phyloP scores from a whole-genome alignment of 306 rosid species.

The Prunus padus region DNA sequence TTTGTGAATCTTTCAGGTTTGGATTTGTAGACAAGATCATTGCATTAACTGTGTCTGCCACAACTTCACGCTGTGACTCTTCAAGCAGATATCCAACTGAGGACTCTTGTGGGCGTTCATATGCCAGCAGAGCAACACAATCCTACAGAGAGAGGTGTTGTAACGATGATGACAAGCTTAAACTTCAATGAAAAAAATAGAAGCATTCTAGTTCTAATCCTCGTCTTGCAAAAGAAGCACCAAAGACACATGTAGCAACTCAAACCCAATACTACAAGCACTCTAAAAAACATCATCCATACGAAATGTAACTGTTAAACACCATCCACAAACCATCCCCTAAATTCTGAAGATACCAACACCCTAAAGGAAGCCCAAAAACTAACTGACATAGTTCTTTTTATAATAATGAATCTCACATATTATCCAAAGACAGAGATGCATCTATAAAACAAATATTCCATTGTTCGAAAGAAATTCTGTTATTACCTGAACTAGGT shows the following conservation, averaged over 20 bases:
- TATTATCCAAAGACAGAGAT: not conserved
- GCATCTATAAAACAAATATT: not conserved
- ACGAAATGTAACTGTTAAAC: too few relatives aligned
- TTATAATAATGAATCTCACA: not conserved
- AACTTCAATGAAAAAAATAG: not conserved
- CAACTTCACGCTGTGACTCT: constrained; percentile 84
- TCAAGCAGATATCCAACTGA: constrained; percentile 80
- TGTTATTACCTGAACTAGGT: constrained; percentile 67
- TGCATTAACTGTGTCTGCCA: constrained; percentile 87
- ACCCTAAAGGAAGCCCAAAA: not conserved
- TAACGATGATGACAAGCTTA: not conserved
- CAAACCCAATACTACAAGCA: not conserved
- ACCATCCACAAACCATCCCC: too few relatives aligned
- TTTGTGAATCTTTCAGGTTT: constrained; percentile 53
- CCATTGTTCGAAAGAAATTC: not conserved
- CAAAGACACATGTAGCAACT: constrained; percentile 2
- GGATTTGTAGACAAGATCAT: constrained; percentile 88
- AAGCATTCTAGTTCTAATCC: not conserved
- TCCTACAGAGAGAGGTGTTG: constrained; percentile 48
- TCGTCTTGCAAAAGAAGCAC: not conserved
- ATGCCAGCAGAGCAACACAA: constrained; percentile 92
- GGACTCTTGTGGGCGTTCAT: constrained; percentile 75
- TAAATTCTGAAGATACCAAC: too few relatives aligned
- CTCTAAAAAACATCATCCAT: not conserved
- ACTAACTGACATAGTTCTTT: not conserved